Evolutionary conservation across 2,329 filamentous ascomycete genomes (phyloP).

Genomic region (Sporothrix schenckii): DNA sequence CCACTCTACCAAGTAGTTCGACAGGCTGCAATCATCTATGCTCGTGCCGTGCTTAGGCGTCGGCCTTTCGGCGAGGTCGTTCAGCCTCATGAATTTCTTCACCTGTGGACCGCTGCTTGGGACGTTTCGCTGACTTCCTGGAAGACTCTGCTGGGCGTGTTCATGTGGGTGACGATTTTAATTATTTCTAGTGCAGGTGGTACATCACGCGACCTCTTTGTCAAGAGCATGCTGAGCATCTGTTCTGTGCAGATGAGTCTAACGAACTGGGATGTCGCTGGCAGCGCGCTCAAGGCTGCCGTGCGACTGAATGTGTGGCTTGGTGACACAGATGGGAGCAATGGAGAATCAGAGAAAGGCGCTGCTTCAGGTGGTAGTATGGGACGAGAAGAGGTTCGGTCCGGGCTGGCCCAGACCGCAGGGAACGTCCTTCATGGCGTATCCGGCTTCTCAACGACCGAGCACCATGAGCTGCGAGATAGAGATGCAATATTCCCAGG

Average conservation of each 20-base stretch:
- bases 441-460: not conserved
- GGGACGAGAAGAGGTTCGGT: not conserved
- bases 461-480: constrained; percentile 14
- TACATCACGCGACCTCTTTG: constrained; percentile 49
- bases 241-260: constrained; percentile 51
- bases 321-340: constrained; percentile 24
- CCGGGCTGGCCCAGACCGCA: not conserved
- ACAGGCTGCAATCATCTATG: constrained; percentile 53
- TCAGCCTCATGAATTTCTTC: constrained; percentile 45
- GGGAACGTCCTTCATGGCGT: not conserved
- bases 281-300: constrained; percentile 44
- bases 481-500: not conserved
- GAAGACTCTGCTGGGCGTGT: constrained; percentile 53
- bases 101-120: constrained; percentile 55
- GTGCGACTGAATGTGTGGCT: constrained; percentile 52
- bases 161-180: constrained; percentile 53
- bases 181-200: constrained; percentile 45
- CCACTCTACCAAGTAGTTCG: constrained; percentile 54
- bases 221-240: constrained; percentile 51
- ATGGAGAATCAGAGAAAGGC: not conserved
- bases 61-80: constrained; percentile 49
- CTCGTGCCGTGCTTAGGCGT: constrained; percentile 49
- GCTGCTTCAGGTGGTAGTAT: not conserved
- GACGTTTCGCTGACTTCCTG: constrained; percentile 51
- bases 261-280: constrained; percentile 54